Percentiles rank a stretch among this genome's conserved stretches.
phyloP scores from a whole-genome alignment of 2,329 filamentous ascomycete species.

The Scytalidium lignicola region DNA sequence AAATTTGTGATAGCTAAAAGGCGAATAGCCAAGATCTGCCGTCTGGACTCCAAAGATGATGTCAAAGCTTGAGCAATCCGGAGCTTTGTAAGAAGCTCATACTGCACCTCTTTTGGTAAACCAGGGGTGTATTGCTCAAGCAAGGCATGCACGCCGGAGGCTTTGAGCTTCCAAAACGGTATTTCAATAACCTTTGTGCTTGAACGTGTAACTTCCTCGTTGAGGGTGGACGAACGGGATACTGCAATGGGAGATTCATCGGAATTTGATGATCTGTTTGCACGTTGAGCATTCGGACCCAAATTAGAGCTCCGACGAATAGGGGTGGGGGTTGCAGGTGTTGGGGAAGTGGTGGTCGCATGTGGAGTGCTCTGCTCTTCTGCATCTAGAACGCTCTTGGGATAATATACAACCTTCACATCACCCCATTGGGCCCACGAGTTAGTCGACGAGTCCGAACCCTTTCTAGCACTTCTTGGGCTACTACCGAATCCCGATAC shows the following conservation, averaged over 20 bases:
- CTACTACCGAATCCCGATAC: slow-evolving; percentile 31
- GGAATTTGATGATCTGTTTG: slow-evolving; percentile 27
- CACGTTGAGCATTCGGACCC: slow-evolving; percentile 24
- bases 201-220: slow-evolving; percentile 20
- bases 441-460: slow-evolving; percentile 25
- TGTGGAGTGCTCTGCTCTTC: slow-evolving; percentile 27
- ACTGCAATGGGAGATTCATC: slow-evolving; percentile 29
- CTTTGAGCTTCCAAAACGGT: slow-evolving; percentile 48
- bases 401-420: slow-evolving; percentile 76
- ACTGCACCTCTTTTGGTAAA: slow-evolving; percentile 68
- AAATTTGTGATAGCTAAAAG: slow-evolving; percentile 86
- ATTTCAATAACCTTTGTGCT: slow-evolving; percentile 36
- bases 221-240: slow-evolving; percentile 14
- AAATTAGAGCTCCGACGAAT: slow-evolving; percentile 28
- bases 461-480: slow-evolving; percentile 24
- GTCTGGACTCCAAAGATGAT: slow-evolving; percentile 59
- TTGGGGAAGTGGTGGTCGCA: slow-evolving; percentile 21
- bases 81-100: slow-evolving; percentile 79
- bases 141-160: slow-evolving; percentile 51
- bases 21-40: slow-evolving; percentile 73
- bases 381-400: slow-evolving; percentile 24
- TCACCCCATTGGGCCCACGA: slow-evolving; percentile 76
- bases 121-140: slow-evolving; percentile 52
- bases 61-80: slow-evolving; percentile 78
- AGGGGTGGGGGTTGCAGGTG: slow-evolving; percentile 28